These are phyloP conservation scores for Truncatella angustata DNA, from an alignment of 2,329 filamentous ascomycete genomes.

Conservation along the genomic window DNA sequence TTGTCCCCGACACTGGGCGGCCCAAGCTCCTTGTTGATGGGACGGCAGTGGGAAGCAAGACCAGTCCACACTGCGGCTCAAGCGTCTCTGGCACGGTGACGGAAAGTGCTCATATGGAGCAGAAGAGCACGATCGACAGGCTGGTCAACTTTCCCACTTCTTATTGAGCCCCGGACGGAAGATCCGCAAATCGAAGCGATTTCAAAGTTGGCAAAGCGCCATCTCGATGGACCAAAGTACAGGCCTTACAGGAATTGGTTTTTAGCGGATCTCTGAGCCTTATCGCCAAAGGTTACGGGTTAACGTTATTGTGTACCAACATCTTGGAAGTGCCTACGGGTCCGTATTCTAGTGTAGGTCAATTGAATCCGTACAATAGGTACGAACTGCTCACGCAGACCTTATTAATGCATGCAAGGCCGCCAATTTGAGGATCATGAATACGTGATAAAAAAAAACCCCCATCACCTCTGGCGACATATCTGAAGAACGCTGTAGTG, in stretches of 20 bases:
- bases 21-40: conserved; percentile 6
- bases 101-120: conserved; percentile 3
- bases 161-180: not conserved
- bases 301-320: too few relatives aligned
- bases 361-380: too few relatives aligned
- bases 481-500: too few relatives aligned
- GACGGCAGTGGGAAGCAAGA: not conserved
- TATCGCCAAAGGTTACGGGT: not conserved
- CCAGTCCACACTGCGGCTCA: conserved; percentile 17
- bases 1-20: not conserved
- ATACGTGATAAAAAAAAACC: too few relatives aligned
- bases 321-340: too few relatives aligned
- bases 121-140: not conserved
- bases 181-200: not conserved
- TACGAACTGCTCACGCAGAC: too few relatives aligned
- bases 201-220: not conserved
- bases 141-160: not conserved
- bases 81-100: conserved; percentile 29
- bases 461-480: too few relatives aligned
- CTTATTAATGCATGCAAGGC: too few relatives aligned
- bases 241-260: not conserved
- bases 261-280: not conserved
- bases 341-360: too few relatives aligned
- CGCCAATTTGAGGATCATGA: too few relatives aligned
- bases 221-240: too few relatives aligned